Percentiles rank a stretch among this genome's conserved stretches.
Evolutionary conservation across 129 eudicot species (phyloP).

Genomic region (sunflower (Helianthus annuus)): DNA sequence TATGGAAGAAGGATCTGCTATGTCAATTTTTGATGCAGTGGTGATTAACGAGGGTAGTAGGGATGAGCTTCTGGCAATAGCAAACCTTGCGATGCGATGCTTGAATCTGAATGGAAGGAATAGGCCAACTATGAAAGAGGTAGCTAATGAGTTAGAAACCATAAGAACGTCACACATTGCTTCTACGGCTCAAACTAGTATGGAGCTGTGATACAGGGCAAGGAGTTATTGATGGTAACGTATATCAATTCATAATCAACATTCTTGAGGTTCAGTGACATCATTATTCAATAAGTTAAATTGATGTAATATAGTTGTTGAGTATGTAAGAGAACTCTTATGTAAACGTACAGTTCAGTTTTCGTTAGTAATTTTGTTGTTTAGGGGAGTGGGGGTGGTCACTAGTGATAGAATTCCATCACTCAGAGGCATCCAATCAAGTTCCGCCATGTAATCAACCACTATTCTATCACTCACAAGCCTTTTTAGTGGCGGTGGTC

Average conservation of each 20-base stretch:
- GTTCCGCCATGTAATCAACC: no score
- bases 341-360: no score
- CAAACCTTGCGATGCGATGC: conserved; percentile 31
- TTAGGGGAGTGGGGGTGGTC: no score
- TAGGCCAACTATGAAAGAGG: conserved; percentile 33
- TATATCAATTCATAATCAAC: neutral
- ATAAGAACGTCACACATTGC: neutral
- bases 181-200: neutral
- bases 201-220: neutral
- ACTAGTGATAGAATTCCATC: no score
- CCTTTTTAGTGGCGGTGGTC: no score
- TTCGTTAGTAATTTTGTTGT: no score
- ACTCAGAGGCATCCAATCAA: no score
- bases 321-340: no score
- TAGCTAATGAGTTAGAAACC: conserved; percentile 21
- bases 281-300: no score
- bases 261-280: neutral
- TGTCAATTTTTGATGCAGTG: conserved; percentile 23
- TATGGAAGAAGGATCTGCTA: conserved; percentile 23
- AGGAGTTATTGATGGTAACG: neutral
- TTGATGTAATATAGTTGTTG: no score
- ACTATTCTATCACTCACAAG: no score
- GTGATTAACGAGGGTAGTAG: conserved; percentile 16
- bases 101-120: conserved; percentile 16
- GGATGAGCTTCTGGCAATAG: conserved; percentile 9